A percentile compares a stretch with the other conserved stretches of the same genome.
These are phyloP conservation scores for Pezicula rhizophila DNA, from an alignment of 2,329 filamentous ascomycete genomes.

Conservation along the genomic window DNA sequence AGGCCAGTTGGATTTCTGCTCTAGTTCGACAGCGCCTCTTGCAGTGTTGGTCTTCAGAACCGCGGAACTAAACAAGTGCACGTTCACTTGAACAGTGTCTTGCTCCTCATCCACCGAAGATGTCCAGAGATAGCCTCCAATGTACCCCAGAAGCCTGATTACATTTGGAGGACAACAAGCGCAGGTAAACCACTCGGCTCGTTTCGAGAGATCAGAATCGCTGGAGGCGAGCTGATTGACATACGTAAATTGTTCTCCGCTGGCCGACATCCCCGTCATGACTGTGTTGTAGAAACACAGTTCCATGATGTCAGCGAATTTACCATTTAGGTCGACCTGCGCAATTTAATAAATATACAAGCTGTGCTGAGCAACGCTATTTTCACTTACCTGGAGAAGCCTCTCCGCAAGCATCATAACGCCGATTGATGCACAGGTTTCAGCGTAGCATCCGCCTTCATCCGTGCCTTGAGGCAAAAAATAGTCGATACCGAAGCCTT, in stretches of 20 bases:
- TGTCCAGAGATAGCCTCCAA: slow-evolving; percentile 51
- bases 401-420: slow-evolving; percentile 55
- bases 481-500: slow-evolving; percentile 54
- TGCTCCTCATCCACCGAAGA: slow-evolving; percentile 26
- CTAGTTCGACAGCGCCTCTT: slow-evolving; percentile 32
- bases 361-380: neutral
- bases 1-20: slow-evolving; percentile 50
- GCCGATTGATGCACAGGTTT: slow-evolving; percentile 55
- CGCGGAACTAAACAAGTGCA: slow-evolving; percentile 51
- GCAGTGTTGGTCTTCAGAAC: slow-evolving; percentile 34
- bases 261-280: slow-evolving; percentile 49
- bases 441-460: slow-evolving; percentile 56
- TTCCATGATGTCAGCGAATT: slow-evolving; percentile 55
- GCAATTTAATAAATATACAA: slow-evolving; percentile 2
- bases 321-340: slow-evolving; percentile 42
- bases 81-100: slow-evolving; percentile 37
- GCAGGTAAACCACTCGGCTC: slow-evolving; percentile 52
- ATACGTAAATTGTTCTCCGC: slow-evolving; percentile 54
- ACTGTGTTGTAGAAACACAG: slow-evolving; percentile 55
- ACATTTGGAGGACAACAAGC: slow-evolving; percentile 58
- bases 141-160: slow-evolving; percentile 45
- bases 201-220: slow-evolving; percentile 39
- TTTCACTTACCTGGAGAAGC: slow-evolving; percentile 37
- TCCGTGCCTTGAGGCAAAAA: slow-evolving; percentile 53
- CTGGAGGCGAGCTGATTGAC: slow-evolving; percentile 54